Base-by-base conservation (phyloP, 306 rosid genomes). In the Erythrophleum fordii region DNA sequence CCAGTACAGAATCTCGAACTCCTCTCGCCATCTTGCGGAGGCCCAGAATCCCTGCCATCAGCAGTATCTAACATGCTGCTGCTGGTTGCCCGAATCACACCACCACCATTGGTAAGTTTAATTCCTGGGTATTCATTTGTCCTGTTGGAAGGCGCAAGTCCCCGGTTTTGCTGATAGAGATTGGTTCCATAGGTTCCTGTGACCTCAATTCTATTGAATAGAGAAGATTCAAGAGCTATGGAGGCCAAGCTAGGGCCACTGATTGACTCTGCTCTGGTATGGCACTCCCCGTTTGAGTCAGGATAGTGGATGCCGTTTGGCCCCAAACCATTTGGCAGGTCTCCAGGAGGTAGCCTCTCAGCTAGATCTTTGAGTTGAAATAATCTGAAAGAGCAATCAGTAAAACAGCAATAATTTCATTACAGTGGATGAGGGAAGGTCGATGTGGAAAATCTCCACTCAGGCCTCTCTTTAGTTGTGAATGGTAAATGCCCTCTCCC, bases 341-440 rank as follows among this genome's bases (percentile, higher is more conserved):
- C 91, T 75, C 95, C 99, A 73, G 96, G 93, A 49, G 98, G 98
- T 69, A 93, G 84, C 79, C 91, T 92, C 92, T 90, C 96, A n/a
- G 98, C 98, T 73, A 95, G 70, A 87, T 89, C 97, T 91, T 90
- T 95, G 55, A 95, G 89, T 98, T 95, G 93, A 68, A 86, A 87
- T 51, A 58, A 80, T 76, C 80, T 48, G 62, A 49, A 70, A 69
- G 62, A 60, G 53, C 14, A 81, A 84, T 87, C 45, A 84, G 67
- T 48, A 20, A 69, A 59, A 81, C 41, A n/a, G 56, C 70, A 29
- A 80, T 22, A 48, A 11, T 52, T 61, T 69, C 44, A 16, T 26
- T 20, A 34, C 73, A 8, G 65, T 34, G 42, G 29, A 26, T 2
- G 77, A n/a, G n/a, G n/a, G n/a, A n/a, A n/a, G 37, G 22, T 44